Evolutionary conservation across 768 basidiomycete genomes (phyloP), one percentile per base, ranked within the genome.

Genomic region (Amanita thiersii): DNA sequence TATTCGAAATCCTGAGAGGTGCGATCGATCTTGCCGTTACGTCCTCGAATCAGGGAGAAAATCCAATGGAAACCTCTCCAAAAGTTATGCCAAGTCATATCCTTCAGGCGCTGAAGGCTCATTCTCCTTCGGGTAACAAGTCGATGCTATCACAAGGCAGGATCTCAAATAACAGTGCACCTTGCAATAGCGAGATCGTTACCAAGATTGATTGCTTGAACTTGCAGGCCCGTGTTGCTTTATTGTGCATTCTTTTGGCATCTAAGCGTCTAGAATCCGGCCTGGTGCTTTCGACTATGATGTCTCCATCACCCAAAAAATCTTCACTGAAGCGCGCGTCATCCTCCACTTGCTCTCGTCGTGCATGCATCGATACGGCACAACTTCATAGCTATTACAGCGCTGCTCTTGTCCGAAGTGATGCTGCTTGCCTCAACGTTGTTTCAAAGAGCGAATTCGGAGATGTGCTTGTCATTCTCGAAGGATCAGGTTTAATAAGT

Each of bases 1-100:
- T 89, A 2, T 82, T 93, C 42, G 86, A 87, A 55, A 83, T 90
- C 9, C 68, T 88, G 7, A 75, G 87, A 21, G 75, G 80, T 8
- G 84, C 88, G 5, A 85, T 93, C 49, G 84, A 88, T 49, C 60
- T 80, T 10, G 78, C 80, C 0, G 62, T 72, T n/a, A 61, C 59
- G 11, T 39, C 51, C 31, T 50, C 55, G 19, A 55, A 40, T n/a
- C 45, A 38, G 3, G 11, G 52, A 14, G 59, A 60, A 14, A 65
- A 68, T 41, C 60, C 65, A 0, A 50, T 70, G 1, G 55, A 61
- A 40, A 51, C 64, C 1, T 49, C 68, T 1, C 54, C 72, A 0
- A 66, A 63, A 1, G 73, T 89, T 19, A 73, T 76, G 0, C 86
- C 86, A 3, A 59, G 73, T 14, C 79, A 87, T 50, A 70, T 92